Conservation (phyloP, 306 rosid species). For the Carpinus fangiana region DNA sequence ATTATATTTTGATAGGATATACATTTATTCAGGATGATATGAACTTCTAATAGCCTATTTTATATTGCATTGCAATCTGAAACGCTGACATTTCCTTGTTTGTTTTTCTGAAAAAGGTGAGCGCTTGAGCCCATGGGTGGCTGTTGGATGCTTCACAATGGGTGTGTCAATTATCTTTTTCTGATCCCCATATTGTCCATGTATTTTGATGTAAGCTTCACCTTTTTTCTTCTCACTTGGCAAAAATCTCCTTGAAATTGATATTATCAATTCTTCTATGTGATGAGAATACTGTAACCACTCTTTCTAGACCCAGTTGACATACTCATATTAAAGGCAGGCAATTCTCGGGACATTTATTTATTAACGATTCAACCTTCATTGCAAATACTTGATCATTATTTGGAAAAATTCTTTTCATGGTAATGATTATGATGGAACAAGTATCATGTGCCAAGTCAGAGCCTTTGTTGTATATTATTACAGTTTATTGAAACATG, state of each 20-base stretch:
- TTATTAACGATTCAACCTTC: slow-evolving; percentile 14
- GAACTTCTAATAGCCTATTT: background rate
- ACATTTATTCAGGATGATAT: slow-evolving; percentile 4
- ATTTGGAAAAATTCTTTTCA: background rate
- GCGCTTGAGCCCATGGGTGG: slow-evolving; percentile 75
- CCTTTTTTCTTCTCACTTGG: background rate
- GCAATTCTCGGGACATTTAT: background rate
- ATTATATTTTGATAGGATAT: slow-evolving; percentile 18
- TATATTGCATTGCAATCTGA: background rate
- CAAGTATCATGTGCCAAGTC: background rate
- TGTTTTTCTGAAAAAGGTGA: slow-evolving; percentile 53
- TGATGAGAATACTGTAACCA: background rate
- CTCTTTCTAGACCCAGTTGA: slow-evolving; percentile 2
- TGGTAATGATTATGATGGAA: background rate
- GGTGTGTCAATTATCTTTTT: slow-evolving; percentile 61
- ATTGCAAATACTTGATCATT: slow-evolving; percentile 1
- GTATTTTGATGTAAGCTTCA: slow-evolving; percentile 18
- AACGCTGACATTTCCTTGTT: slow-evolving; percentile 17
- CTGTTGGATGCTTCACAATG: slow-evolving; percentile 58
- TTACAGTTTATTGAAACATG: background rate
- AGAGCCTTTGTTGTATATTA: background rate
- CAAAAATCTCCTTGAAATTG: slow-evolving; percentile 2
- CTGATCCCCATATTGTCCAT: slow-evolving; percentile 26
- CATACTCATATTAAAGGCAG: slow-evolving; percentile 2
- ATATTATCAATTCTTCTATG: background rate